Conservation (phyloP, 768 basidiomycete species). For the Rhizopogon sp. region DNA sequence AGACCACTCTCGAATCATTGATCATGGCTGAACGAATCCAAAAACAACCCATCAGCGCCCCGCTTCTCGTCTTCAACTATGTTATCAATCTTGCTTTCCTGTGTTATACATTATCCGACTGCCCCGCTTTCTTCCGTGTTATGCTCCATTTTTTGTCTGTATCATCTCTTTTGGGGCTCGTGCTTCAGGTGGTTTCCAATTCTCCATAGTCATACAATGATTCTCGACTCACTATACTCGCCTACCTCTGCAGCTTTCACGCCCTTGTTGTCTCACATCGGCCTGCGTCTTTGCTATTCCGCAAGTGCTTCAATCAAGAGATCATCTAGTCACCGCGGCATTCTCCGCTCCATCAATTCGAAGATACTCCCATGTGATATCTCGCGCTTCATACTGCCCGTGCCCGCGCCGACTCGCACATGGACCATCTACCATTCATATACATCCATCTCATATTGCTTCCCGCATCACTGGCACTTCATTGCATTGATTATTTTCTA, state of each 20-base stretch:
- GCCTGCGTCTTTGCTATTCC: not conserved
- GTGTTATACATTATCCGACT: not conserved
- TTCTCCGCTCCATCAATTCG: not conserved
- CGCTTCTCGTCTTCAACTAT: not conserved
- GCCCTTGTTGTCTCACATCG: not conserved
- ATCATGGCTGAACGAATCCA: not conserved
- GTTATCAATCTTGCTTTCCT: constrained; percentile 2
- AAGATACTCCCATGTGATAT: constrained; percentile 1
- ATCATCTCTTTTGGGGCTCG: not conserved
- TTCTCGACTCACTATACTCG: not conserved
- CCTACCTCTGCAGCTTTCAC: not conserved
- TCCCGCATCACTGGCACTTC: not conserved
- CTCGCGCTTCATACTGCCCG: not conserved
- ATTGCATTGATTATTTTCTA: not conserved
- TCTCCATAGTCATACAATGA: not conserved
- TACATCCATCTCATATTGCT: not conserved
- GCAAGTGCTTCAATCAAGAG: not conserved
- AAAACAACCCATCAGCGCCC: constrained; percentile 7
- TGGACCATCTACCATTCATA: not conserved
- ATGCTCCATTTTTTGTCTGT: not conserved
- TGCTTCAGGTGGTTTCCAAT: not conserved
- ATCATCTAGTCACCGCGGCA: not conserved
- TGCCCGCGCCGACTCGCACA: not conserved
- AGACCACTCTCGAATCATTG: not conserved
- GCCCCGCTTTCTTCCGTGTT: constrained; percentile 5